Conservation (phyloP, 2,329 filamentous ascomycete species). For the Apiospora hydei region DNA sequence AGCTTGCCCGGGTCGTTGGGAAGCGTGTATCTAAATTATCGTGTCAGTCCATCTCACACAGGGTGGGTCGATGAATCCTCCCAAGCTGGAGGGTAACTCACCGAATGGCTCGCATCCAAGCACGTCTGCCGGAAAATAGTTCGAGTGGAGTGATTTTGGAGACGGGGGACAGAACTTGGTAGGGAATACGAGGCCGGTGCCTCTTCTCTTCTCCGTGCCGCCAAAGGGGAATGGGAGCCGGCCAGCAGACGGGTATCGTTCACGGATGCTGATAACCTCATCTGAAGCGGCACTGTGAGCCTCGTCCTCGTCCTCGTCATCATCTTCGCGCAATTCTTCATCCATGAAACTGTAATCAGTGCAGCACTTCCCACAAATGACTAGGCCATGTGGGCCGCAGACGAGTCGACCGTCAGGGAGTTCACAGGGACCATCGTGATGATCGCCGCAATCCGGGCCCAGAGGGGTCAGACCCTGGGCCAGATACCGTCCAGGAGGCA, state of each 20-base stretch:
- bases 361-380: conserved; percentile 43
- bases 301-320: conserved; percentile 24
- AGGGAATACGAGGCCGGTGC: conserved; percentile 44
- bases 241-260: too few species aligned
- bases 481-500: conserved; percentile 40
- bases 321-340: conserved; percentile 32
- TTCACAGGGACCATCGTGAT: conserved; percentile 44
- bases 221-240: too few species aligned
- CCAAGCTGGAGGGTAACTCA: background rate
- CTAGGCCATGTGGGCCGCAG: conserved; percentile 44
- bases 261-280: too few species aligned
- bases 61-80: background rate
- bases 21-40: conserved; percentile 38
- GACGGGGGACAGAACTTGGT: conserved; percentile 41
- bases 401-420: conserved; percentile 46
- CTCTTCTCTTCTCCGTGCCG: conserved; percentile 33
- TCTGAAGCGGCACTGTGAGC: background rate
- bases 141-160: conserved; percentile 33
- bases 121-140: conserved; percentile 36
- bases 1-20: conserved; percentile 38
- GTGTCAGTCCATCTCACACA: background rate
- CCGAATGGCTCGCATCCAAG: background rate
- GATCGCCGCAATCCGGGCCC: conserved; percentile 39
- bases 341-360: conserved; percentile 47
- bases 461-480: conserved; percentile 39